Evolutionary conservation across 768 basidiomycete genomes (phyloP), one percentile per base, ranked within the genome.

Genomic region (Xerocomus brunneocitrinus): DNA sequence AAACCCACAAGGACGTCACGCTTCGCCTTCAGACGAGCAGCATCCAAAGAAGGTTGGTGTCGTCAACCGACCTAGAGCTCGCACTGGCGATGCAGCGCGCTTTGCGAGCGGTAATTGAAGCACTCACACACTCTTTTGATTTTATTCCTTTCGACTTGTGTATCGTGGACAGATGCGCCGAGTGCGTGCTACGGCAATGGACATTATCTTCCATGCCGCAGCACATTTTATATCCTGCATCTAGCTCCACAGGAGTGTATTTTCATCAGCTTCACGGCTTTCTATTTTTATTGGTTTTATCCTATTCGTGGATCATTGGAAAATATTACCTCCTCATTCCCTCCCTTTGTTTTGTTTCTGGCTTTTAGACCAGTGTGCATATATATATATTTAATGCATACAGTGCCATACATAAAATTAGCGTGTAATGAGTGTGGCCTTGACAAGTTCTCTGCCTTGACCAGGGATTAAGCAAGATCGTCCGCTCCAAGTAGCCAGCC

Each of bases 401-500:
- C 56, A 58, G 49, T 62, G 59, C 35, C 51, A 53, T 62, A 49
- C 28, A 36, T 31, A 30, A 31, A 19, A 31, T 19, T n/a, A 45
- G 9, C 42, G 4, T 47, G 34, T 47, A 47, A 35, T 24, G 7
- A 47, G 24, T 5, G 25, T 8, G 41, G 9, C 44, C 31, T 19
- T 19, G 19, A 19, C 19, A 19, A 19, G 19, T 19, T 19, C 19
- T 19, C 19, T 19, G 19, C 19, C 19, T 19, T 3, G 44, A 24
- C 30, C n/a, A 42, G 22, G 28, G 25, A 28, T 55, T 31, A 59
- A 38, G 35, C 48, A 39, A 57, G 58, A 28, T 84, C 86, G 55
- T 94, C 93, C 12, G 84, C 89, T 39, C 95, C 95, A 53, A 98
- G 84, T 28, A 98, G 76, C 95, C 95, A 98, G 28, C 95, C 95